Evolutionary conservation across 345 rosid genomes (phyloP).

Genomic region (Crucihimalaya himalaica): DNA sequence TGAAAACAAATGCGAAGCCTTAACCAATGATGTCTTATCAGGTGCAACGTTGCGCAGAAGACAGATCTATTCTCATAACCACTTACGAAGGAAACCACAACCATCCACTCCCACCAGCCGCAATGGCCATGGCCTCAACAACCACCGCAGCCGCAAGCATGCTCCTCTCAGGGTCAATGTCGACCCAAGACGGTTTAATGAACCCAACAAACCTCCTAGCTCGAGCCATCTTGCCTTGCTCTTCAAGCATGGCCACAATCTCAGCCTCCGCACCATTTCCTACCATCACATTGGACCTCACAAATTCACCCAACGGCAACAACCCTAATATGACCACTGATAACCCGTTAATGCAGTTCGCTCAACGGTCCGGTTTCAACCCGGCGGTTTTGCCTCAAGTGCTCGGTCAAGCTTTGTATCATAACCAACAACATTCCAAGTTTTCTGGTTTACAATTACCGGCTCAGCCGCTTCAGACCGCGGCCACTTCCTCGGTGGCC

Average conservation of each 20-base stretch:
- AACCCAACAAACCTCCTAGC: slow-evolving; percentile 88
- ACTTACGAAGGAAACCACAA: slow-evolving; percentile 97
- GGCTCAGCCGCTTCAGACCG: slow-evolving; percentile 32
- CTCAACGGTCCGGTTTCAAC: slow-evolving; percentile 39
- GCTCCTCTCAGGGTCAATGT: slow-evolving; percentile 96
- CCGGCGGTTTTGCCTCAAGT: slow-evolving; percentile 50
- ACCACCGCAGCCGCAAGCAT: slow-evolving; percentile 92
- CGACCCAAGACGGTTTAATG: slow-evolving; percentile 84
- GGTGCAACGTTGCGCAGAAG: slow-evolving; percentile 99
- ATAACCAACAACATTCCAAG: slow-evolving; percentile 69
- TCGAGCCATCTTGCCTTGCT: slow-evolving; percentile 85
- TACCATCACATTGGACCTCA: slow-evolving; percentile 90
- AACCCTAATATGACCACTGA: slow-evolving; percentile 42
- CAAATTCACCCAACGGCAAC: slow-evolving; percentile 45
- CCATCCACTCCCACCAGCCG: slow-evolving; percentile 97
- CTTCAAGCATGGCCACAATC: slow-evolving; percentile 91
- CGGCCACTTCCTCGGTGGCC: slow-evolving; percentile 43
- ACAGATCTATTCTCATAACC: slow-evolving; percentile 79
- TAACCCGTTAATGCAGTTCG: slow-evolving; percentile 42
- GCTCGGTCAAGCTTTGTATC: slow-evolving; percentile 67
- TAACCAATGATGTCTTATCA: slow-evolving; percentile 36
- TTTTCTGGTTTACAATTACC: slow-evolving; percentile 86
- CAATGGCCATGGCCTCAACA: slow-evolving; percentile 99
- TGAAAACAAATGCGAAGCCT: background rate
- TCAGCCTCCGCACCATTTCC: slow-evolving; percentile 99